These are phyloP conservation scores for Pleurotus citrinopileatus DNA, from an alignment of 768 basidiomycete species.

Conservation along the genomic window DNA sequence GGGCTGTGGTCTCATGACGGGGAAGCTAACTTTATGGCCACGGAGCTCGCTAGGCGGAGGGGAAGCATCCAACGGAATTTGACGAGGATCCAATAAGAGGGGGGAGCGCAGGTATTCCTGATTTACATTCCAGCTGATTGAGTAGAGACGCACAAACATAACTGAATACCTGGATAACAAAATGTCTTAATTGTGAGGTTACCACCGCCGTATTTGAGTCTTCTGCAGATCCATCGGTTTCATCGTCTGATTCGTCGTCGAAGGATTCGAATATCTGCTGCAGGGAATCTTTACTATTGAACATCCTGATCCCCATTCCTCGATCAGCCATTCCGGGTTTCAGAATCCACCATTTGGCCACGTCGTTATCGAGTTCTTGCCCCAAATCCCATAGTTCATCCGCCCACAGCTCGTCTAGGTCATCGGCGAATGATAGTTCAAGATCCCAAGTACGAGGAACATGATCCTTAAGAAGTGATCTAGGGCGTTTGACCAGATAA, in stretches of 20 bases:
- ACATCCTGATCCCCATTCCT: constrained; percentile 91
- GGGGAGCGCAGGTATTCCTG: constrained; percentile 87
- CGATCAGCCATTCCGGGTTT: constrained; percentile 98
- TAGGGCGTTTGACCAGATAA: constrained; percentile 68
- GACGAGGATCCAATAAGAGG: constrained; percentile 69
- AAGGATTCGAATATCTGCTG: constrained; percentile 78
- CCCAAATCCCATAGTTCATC: constrained; percentile 93
- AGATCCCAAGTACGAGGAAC: constrained; percentile 80
- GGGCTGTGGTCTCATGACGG: background rate
- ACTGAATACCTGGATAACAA: constrained; percentile 82
- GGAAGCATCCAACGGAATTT: constrained; percentile 30
- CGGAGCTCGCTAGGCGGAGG: constrained; percentile 22
- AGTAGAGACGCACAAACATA: constrained; percentile 11
- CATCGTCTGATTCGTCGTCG: constrained; percentile 56
- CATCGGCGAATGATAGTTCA: constrained; percentile 88
- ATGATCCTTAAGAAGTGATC: constrained; percentile 50
- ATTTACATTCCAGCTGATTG: background rate
- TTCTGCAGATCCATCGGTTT: constrained; percentile 28
- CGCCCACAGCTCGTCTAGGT: constrained; percentile 88
- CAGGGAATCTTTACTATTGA: constrained; percentile 73
- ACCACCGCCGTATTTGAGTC: constrained; percentile 54
- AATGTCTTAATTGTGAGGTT: constrained; percentile 89
- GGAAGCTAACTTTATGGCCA: constrained; percentile 57
- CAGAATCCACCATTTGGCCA: constrained; percentile 82
- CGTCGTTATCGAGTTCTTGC: constrained; percentile 45